phyloP scores from a whole-genome alignment of 495 filamentous ascomycete genomes.

The Trichoderma reesei region DNA sequence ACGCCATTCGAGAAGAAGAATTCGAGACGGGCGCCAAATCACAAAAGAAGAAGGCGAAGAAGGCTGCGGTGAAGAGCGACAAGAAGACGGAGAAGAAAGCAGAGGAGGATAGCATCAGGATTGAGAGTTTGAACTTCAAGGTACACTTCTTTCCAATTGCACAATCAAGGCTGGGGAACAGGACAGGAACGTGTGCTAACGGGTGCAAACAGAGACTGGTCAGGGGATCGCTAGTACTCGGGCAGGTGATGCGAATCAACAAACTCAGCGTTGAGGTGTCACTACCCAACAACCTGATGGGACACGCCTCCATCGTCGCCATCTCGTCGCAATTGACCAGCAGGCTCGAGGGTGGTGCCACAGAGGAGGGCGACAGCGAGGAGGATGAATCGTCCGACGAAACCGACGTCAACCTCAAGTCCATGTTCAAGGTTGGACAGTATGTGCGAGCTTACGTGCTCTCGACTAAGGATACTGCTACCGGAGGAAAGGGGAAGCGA shows the following conservation, averaged over 20 bases:
- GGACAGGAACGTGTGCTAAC: constrained; percentile 29
- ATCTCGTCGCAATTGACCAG: constrained; percentile 56
- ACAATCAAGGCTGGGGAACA: no score
- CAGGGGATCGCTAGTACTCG: constrained; percentile 75
- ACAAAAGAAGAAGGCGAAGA: constrained; percentile 42
- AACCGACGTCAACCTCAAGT: constrained; percentile 56
- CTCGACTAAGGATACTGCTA: constrained; percentile 55
- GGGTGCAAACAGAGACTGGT: constrained; percentile 53
- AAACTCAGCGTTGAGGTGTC: constrained; percentile 66
- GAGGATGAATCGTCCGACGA: constrained; percentile 37
- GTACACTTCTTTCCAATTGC: no score
- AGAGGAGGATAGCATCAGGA: constrained; percentile 51
- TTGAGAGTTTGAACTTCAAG: constrained; percentile 86
- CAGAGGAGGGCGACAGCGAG: constrained; percentile 45
- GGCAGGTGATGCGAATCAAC: constrained; percentile 75
- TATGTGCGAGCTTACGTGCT: constrained; percentile 80
- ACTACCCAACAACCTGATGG: constrained; percentile 84
- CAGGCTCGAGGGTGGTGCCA: constrained; percentile 51
- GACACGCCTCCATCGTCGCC: constrained; percentile 82
- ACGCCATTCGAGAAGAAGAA: constrained; percentile 86
- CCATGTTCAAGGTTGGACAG: constrained; percentile 73
- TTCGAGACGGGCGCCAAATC: constrained; percentile 35
- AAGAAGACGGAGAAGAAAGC: constrained; percentile 33
- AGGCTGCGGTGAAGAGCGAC: constrained; percentile 41
- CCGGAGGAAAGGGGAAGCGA: constrained; percentile 55